A percentile compares a stretch with the other conserved stretches of the same genome.
These are phyloP conservation scores for Fraxinus excelsior DNA, from an alignment of 257 asterid genomes.

Conservation along the genomic window DNA sequence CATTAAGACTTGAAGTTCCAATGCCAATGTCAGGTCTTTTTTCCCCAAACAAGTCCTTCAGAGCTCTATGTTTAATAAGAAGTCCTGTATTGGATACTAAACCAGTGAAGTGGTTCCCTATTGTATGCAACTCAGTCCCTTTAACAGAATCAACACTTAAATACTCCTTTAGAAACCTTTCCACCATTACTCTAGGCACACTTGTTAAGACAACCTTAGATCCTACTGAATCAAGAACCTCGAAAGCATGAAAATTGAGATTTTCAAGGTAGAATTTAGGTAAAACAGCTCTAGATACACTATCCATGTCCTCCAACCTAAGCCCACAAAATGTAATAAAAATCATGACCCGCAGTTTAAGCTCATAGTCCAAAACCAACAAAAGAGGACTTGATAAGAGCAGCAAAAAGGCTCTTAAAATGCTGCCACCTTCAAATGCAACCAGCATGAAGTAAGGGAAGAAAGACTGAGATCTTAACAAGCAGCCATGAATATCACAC, in stretches of 20 bases:
- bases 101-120: conserved; percentile 69
- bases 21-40: conserved; percentile 67
- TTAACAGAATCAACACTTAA: conserved; percentile 54
- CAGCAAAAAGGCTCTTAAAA: conserved; percentile 65
- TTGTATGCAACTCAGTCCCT: conserved; percentile 68
- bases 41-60: conserved; percentile 58
- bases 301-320: conserved; percentile 48
- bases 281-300: conserved; percentile 68
- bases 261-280: conserved; percentile 85
- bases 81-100: conserved; percentile 49
- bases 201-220: conserved; percentile 47
- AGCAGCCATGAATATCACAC: conserved; percentile 58
- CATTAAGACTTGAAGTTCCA: conserved; percentile 54
- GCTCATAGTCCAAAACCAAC: conserved; percentile 39
- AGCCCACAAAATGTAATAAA: conserved; percentile 86
- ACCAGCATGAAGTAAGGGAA: conserved; percentile 95
- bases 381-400: conserved; percentile 65
- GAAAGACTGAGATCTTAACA: conserved; percentile 57
- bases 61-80: conserved; percentile 63
- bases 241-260: conserved; percentile 47
- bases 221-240: conserved; percentile 57
- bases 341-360: conserved; percentile 60
- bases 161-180: conserved; percentile 71
- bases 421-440: conserved; percentile 90
- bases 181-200: conserved; percentile 86